A percentile compares a stretch with the other conserved stretches of the same genome.
Evolutionary conservation across 345 rosid genomes (phyloP).

Genomic region (Microthlaspi erraticum): DNA sequence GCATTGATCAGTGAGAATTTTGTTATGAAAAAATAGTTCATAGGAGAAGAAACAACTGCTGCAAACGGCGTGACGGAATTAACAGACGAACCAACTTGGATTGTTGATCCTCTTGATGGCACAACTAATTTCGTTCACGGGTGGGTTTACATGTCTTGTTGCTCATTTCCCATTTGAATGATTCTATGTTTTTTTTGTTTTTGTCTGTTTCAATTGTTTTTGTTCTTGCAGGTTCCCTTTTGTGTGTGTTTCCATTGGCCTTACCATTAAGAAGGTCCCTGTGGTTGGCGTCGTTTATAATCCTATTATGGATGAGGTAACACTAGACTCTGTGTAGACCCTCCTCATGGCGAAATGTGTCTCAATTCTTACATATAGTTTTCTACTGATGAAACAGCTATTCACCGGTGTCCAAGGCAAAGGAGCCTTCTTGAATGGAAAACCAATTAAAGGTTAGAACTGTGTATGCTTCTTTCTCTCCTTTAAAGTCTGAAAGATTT

Average conservation of each 20-base stretch:
- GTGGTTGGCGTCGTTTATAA: slow-evolving; percentile 89
- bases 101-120: slow-evolving; percentile 99
- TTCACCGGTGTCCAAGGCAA: slow-evolving; percentile 74
- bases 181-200: slow-evolving; percentile 5
- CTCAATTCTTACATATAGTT: neutral
- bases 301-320: slow-evolving; percentile 93
- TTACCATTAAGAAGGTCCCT: slow-evolving; percentile 81
- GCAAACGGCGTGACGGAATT: slow-evolving; percentile 71
- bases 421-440: slow-evolving; percentile 87
- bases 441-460: slow-evolving; percentile 71
- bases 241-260: slow-evolving; percentile 94
- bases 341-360: neutral
- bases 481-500: neutral
- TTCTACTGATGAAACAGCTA: slow-evolving; percentile 52
- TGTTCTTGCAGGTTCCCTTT: slow-evolving; percentile 71
- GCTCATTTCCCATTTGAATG: slow-evolving; percentile 17
- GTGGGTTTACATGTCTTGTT: slow-evolving; percentile 37
- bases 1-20: neutral
- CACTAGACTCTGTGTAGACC: slow-evolving; percentile 12
- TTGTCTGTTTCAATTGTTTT: neutral
- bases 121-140: slow-evolving; percentile 98
- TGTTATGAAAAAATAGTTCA: slow-evolving; percentile 56
- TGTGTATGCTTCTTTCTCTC: neutral
- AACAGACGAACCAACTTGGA: slow-evolving; percentile 98
- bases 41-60: slow-evolving; percentile 97